These are phyloP conservation scores for Yarrowia sp. DNA, from an alignment of 805 yeast species.

Conservation along the genomic window DNA sequence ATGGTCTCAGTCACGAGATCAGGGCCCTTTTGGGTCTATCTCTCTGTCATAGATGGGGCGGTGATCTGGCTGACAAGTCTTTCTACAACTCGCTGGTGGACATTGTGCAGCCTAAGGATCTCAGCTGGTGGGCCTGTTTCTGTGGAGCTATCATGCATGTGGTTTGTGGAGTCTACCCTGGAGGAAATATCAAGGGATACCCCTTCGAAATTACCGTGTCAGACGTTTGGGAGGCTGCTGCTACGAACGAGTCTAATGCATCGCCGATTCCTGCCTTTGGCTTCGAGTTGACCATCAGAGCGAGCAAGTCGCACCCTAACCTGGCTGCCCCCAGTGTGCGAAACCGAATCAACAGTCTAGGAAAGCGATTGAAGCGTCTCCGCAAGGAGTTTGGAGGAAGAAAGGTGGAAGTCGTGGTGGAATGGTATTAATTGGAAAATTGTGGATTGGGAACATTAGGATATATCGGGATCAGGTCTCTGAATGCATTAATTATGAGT, in stretches of 20 bases:
- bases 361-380: slow-evolving; percentile 57
- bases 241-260: background rate
- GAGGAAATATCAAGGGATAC: slow-evolving; percentile 65
- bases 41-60: slow-evolving; percentile 79
- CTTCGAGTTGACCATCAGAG: slow-evolving; percentile 32
- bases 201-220: slow-evolving; percentile 29
- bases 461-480: background rate
- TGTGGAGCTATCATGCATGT: slow-evolving; percentile 73
- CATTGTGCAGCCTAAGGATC: slow-evolving; percentile 40
- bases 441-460: slow-evolving; percentile 10
- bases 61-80: slow-evolving; percentile 54
- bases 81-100: slow-evolving; percentile 40
- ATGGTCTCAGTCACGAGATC: slow-evolving; percentile 68
- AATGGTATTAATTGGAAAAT: slow-evolving; percentile 25
- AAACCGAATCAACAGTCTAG: slow-evolving; percentile 54
- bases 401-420: slow-evolving; percentile 29
- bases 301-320: slow-evolving; percentile 30
- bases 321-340: slow-evolving; percentile 38
- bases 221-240: slow-evolving; percentile 25
- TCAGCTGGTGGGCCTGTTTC: slow-evolving; percentile 69
- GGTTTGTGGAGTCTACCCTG: slow-evolving; percentile 77
- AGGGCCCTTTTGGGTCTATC: slow-evolving; percentile 72
- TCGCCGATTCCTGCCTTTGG: slow-evolving; percentile 25
- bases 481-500: background rate
- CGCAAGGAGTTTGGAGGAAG: slow-evolving; percentile 37